These are phyloP conservation scores for Ceratocystis variospora DNA, from an alignment of 2,329 filamentous ascomycete species.

Conservation along the genomic window DNA sequence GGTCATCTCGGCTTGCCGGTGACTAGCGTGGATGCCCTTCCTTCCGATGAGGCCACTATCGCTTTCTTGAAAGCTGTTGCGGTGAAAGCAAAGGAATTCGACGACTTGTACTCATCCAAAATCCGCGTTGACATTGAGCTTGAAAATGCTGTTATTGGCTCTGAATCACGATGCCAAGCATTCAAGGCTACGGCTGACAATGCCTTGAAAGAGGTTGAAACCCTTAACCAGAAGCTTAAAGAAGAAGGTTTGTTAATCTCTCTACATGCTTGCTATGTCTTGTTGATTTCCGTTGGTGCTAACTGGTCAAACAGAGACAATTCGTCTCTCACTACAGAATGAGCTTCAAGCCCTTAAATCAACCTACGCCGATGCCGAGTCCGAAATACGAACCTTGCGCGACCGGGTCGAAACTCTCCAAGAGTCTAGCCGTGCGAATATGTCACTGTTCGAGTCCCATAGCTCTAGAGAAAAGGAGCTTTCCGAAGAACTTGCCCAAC, in stretches of 20 bases:
- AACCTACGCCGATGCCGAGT: slow-evolving; percentile 57
- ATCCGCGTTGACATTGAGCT: slow-evolving; percentile 82
- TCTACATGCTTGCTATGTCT: too few relatives aligned
- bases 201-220: slow-evolving; percentile 68
- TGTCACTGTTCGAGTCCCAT: slow-evolving; percentile 81
- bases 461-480: slow-evolving; percentile 74
- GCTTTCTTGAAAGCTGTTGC: slow-evolving; percentile 61
- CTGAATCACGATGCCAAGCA: slow-evolving; percentile 68
- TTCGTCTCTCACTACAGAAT: slow-evolving; percentile 60
- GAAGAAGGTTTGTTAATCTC: slow-evolving; percentile 52
- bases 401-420: slow-evolving; percentile 78
- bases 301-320: slow-evolving; percentile 47
- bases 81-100: slow-evolving; percentile 67
- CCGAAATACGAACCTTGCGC: slow-evolving; percentile 62
- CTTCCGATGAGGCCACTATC: slow-evolving; percentile 60
- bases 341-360: slow-evolving; percentile 69
- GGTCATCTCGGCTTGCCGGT: slow-evolving; percentile 57
- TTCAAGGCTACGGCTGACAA: slow-evolving; percentile 74
- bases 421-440: slow-evolving; percentile 78
- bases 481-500: slow-evolving; percentile 70
- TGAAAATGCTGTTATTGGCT: slow-evolving; percentile 72
- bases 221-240: slow-evolving; percentile 65
- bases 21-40: slow-evolving; percentile 44
- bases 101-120: slow-evolving; percentile 74
- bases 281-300: not conserved